Conservation (phyloP, 2,329 filamentous ascomycete genomes). For the Colletotrichum gigasporum region DNA sequence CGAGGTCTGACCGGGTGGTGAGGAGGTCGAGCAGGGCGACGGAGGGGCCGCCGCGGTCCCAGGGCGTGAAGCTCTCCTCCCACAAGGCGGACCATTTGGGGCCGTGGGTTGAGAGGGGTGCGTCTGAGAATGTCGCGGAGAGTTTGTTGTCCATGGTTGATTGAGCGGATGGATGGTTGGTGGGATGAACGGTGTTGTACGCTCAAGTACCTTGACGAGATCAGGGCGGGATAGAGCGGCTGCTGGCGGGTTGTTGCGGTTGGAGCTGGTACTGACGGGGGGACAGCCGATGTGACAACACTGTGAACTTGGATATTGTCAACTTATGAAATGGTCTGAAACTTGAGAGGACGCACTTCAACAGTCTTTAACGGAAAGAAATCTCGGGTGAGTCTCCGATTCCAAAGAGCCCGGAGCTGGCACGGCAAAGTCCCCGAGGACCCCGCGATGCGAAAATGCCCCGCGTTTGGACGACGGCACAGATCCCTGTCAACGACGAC, state of each 20-base stretch:
- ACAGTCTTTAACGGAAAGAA: not conserved
- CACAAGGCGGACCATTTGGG: slow-evolving; percentile 59
- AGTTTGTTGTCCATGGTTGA: slow-evolving; percentile 39
- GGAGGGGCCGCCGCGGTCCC: slow-evolving; percentile 65
- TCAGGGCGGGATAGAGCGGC: not conserved
- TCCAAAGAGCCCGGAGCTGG: not conserved
- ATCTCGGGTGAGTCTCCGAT: slow-evolving; percentile 5
- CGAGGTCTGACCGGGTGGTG: slow-evolving; percentile 53
- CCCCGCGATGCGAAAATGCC: slow-evolving; percentile 14
- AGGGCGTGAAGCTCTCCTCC: slow-evolving; percentile 56
- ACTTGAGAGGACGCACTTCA: too few relatives aligned
- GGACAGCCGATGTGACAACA: too few relatives aligned
- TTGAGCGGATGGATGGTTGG: too few relatives aligned
- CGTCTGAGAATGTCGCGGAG: slow-evolving; percentile 45
- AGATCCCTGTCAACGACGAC: slow-evolving; percentile 19
- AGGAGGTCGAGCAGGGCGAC: slow-evolving; percentile 64
- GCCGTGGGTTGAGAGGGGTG: slow-evolving; percentile 46
- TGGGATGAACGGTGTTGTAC: not conserved
- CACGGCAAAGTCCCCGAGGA: slow-evolving; percentile 1
- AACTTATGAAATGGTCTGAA: too few relatives aligned
- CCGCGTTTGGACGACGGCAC: slow-evolving; percentile 10
- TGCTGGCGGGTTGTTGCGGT: not conserved
- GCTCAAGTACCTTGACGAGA: not conserved
- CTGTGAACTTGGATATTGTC: too few relatives aligned
- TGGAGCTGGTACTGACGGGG: too few relatives aligned